Evolutionary conservation across 768 basidiomycete genomes (phyloP), one percentile per base, ranked within the genome.

Genomic region (Termitomyces sp.): DNA sequence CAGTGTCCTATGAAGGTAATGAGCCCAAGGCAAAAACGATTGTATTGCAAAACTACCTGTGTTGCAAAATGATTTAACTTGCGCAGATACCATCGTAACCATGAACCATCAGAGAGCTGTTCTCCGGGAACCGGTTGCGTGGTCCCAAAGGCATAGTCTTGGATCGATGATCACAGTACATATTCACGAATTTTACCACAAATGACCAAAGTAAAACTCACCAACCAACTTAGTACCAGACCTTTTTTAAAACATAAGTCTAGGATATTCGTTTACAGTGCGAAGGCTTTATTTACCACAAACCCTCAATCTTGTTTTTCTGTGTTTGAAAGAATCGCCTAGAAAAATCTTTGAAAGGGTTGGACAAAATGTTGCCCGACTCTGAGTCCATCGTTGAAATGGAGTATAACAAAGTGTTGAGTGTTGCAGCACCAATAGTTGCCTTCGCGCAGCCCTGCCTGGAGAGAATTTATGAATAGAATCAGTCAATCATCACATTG

Each of bases 381-480:
- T 41, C 19, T 0, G 41, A 41, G 10, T 43, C 39, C 8, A 10
- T 21, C 28, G 16, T 16, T 25, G 17, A 40, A 4, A 44, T 32
- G 8, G 42, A 42, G 41, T 34, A 12, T 12, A 53, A 43, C 23
- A 53, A 35, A 34, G 41, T 53, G 30, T 53, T 53, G 23, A 53
- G 42, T n/a, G 41, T 53, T 17, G 21, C 30, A 27, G 52, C 52
- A 53, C 52, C 52, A 21, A 53, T 53, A 19, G 52, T 53, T 6
- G 52, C 52, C 52, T 53, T 53, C 11, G 52, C 37, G 17, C 52
- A 53, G 27, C 52, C 52, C 23, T 53, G 52, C 19, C 51, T 52
- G 34, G 6, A 30, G 30, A 2, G 16, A 42, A 5, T 10, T 30
- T 16, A 16, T 37, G 12, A 23, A 39, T 5, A 27, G 27, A 17